Evolutionary conservation across 352 stramenopile species (phyloP), one percentile per base, ranked within the genome.

Genomic region (Pythium rishiriense): DNA sequence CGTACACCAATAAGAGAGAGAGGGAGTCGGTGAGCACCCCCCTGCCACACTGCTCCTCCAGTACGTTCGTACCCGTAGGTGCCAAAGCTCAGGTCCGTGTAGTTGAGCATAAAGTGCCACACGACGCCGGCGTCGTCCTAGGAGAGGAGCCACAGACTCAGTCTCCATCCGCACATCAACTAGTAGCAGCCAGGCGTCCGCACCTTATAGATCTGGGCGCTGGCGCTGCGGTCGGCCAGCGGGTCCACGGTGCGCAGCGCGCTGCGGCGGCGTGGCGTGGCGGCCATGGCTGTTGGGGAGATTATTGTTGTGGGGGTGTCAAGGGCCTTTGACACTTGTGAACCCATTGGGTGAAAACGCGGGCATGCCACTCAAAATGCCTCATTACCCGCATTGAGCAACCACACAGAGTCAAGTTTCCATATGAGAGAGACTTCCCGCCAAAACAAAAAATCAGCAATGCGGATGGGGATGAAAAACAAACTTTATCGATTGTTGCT

Each of bases 101-200:
- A 75, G 45, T 83, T 91, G 53, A 91, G 71, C 75, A 90, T 88
- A 48, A 85, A 83, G 55, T 74, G 79, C 83, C 83, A 91, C 52
- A 76, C 76, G 46, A 81, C 43, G 22, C 77, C 77, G 26, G 75
- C 64, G 10, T 56, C 69, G 42, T 89, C 82, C 79, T 90, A 50
- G 31, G 37, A n/a, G 14, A 21, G 11, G 11, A 43, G 37, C 19
- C 37, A 17, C 37, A 19, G 37, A 28, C 15, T 19, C 11, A 43
- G 19, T 29, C 31, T 6, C 26, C 8, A 25, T 51, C 41, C n/a
- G n/a, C n/a, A n/a, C n/a, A n/a, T n/a, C n/a, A n/a, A n/a, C n/a
- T n/a, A n/a, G n/a, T n/a, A n/a, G n/a, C n/a, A n/a, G n/a, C n/a
- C n/a, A n/a, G n/a, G n/a, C n/a, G n/a, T 43, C 39, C 59, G n/a